These are phyloP conservation scores for Lentinula sp. DNA, from an alignment of 768 basidiomycete species.

Conservation along the genomic window DNA sequence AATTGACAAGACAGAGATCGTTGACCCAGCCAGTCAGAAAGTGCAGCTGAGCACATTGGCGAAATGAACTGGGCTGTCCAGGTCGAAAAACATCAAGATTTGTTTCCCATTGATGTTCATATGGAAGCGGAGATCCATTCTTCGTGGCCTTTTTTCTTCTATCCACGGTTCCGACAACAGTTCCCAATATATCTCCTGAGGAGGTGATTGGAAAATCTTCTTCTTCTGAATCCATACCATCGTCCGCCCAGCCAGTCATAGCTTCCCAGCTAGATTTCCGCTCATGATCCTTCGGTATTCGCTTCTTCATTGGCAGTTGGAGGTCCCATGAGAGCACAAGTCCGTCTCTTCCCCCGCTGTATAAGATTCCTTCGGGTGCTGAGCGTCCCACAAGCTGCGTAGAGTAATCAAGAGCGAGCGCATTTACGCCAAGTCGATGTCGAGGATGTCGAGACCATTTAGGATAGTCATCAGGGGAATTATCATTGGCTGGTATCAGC, in stretches of 20 bases:
- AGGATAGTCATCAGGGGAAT: constrained; percentile 15
- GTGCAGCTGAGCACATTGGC: constrained; percentile 86
- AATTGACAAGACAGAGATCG: constrained; percentile 86
- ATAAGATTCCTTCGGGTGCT: constrained; percentile 80
- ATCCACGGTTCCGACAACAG: constrained; percentile 35
- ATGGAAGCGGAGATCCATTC: constrained; percentile 38
- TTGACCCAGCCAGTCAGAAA: constrained; percentile 84
- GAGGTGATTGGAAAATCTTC: constrained; percentile 57
- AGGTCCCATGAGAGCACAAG: constrained; percentile 87
- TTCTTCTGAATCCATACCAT: constrained; percentile 55
- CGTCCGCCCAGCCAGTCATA: constrained; percentile 81
- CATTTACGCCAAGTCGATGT: constrained; percentile 82
- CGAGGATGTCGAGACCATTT: constrained; percentile 49
- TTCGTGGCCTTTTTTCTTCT: constrained; percentile 29
- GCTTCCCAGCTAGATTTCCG: constrained; percentile 56
- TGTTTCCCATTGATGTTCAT: constrained; percentile 77
- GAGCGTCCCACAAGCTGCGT: constrained; percentile 65
- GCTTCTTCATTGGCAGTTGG: constrained; percentile 54
- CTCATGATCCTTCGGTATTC: constrained; percentile 22
- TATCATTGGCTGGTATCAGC: constrained; percentile 34
- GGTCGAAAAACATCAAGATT: constrained; percentile 49
- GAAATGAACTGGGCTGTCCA: constrained; percentile 55
- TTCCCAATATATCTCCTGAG: constrained; percentile 75
- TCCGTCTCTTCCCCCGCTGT: constrained; percentile 87
- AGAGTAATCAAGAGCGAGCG: constrained; percentile 81